Evolutionary conservation across 2,329 filamentous ascomycete genomes (phyloP).

Genomic region (Coniochaeta pulveracea): DNA sequence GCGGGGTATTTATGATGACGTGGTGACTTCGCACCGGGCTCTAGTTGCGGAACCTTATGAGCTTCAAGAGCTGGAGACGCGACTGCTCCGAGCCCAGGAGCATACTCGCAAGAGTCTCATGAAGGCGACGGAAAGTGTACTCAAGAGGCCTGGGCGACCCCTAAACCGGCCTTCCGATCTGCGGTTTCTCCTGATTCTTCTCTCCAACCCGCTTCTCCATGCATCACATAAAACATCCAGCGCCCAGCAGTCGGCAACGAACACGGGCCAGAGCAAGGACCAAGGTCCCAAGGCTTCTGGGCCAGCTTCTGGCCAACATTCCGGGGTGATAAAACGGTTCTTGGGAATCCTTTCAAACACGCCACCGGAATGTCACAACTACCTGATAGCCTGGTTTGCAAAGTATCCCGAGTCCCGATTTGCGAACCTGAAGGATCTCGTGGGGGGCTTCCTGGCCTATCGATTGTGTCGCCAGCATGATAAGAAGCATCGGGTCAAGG

Average conservation of each 20-base stretch:
- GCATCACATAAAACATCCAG: slow-evolving; percentile 25
- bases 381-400: slow-evolving; percentile 69
- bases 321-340: slow-evolving; percentile 75
- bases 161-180: slow-evolving; percentile 58
- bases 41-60: slow-evolving; percentile 21
- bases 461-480: slow-evolving; percentile 61
- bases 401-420: slow-evolving; percentile 58
- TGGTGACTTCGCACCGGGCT: slow-evolving; percentile 25
- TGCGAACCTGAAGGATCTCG: slow-evolving; percentile 61
- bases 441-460: slow-evolving; percentile 71
- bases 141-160: slow-evolving; percentile 67
- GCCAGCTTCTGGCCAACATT: slow-evolving; percentile 54
- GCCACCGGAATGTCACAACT: slow-evolving; percentile 63
- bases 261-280: neutral
- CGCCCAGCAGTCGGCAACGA: slow-evolving; percentile 9
- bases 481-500: slow-evolving; percentile 46
- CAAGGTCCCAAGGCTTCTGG: slow-evolving; percentile 21
- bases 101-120: slow-evolving; percentile 61
- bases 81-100: slow-evolving; percentile 46
- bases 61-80: slow-evolving; percentile 32
- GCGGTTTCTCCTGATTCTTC: slow-evolving; percentile 66
- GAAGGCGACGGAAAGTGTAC: slow-evolving; percentile 65
- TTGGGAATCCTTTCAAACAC: slow-evolving; percentile 70
- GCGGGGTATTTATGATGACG: slow-evolving; percentile 45
- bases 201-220: slow-evolving; percentile 69